Conservation (phyloP, 2,329 filamentous ascomycete genomes). For the Cordyceps farinosa region DNA sequence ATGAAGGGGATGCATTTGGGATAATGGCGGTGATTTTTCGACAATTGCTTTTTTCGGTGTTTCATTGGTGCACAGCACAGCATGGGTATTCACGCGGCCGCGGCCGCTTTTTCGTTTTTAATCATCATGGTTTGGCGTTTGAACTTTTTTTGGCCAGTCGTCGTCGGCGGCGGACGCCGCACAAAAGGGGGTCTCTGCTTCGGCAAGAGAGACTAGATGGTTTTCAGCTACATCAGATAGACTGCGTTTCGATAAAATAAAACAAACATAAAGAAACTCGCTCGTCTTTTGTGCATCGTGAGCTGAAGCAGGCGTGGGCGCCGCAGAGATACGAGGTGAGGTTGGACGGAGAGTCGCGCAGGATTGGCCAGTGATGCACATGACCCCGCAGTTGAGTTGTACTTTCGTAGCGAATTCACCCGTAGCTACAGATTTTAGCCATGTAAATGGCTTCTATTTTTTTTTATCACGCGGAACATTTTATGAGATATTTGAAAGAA, state of each 20-base stretch:
- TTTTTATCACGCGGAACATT: not conserved
- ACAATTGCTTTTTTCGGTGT: not conserved
- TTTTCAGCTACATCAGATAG: conserved; percentile 4
- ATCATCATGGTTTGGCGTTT: conserved; percentile 15
- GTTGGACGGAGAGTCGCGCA: not conserved
- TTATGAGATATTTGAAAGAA: not conserved
- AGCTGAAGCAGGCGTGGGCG: not conserved
- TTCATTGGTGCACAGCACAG: conserved; percentile 15
- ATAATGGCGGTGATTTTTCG: not conserved
- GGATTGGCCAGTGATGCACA: conserved; percentile 3
- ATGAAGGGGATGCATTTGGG: conserved; percentile 2
- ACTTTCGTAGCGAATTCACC: not conserved
- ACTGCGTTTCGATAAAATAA: conserved; percentile 4
- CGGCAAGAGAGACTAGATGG: conserved; percentile 1
- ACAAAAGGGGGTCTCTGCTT: not conserved
- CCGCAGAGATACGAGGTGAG: not conserved
- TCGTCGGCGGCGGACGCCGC: not conserved
- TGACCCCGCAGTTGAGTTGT: conserved; percentile 11
- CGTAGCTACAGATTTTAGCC: not conserved
- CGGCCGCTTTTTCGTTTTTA: conserved; percentile 6
- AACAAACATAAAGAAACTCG: conserved; percentile 6
- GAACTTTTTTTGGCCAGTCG: not conserved
- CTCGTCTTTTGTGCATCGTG: conserved; percentile 3
- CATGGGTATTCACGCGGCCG: conserved; percentile 1
- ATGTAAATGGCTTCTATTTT: not conserved